These are phyloP conservation scores for Cryphonectria carpinicola DNA, from an alignment of 2,329 filamentous ascomycete species.

Conservation along the genomic window DNA sequence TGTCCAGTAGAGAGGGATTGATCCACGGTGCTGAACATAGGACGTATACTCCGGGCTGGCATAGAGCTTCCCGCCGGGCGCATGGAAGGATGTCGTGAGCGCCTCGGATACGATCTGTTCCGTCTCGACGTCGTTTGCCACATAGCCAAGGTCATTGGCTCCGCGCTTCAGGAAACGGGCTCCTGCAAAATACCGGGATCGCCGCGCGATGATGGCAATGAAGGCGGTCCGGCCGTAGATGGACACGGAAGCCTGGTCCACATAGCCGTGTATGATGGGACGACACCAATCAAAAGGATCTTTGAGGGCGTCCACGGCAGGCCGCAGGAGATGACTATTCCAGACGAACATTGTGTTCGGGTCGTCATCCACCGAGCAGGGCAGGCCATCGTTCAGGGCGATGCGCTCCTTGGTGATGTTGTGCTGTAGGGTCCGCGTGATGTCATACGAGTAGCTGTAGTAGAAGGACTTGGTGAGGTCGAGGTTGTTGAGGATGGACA, in stretches of 20 bases:
- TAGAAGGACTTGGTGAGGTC: conserved; percentile 93
- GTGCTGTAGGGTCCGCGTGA: conserved; percentile 88
- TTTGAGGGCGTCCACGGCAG: conserved; percentile 70
- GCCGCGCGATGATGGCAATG: conserved; percentile 89
- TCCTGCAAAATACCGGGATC: conserved; percentile 91
- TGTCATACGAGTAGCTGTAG: conserved; percentile 97
- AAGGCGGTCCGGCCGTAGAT: conserved; percentile 89
- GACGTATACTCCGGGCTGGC: conserved; percentile 92
- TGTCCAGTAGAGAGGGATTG: conserved; percentile 96
- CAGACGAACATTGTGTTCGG: conserved; percentile 98
- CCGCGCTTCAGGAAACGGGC: conserved; percentile 93
- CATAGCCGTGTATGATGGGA: conserved; percentile 93
- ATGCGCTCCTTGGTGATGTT: conserved; percentile 84
- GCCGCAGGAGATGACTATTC: conserved; percentile 87
- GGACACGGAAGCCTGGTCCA: conserved; percentile 84
- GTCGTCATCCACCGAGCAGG: conserved; percentile 63
- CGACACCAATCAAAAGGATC: conserved; percentile 95
- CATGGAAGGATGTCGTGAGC: conserved; percentile 92
- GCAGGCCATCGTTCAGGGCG: conserved; percentile 66
- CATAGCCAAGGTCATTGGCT: conserved; percentile 91
- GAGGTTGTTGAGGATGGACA: conserved; percentile 86
- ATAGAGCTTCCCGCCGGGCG: conserved; percentile 82
- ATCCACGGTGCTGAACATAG: conserved; percentile 94
- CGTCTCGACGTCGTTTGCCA: conserved; percentile 98
- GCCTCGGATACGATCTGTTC: conserved; percentile 98